Base-by-base conservation (phyloP, 169 alveolate species). In the Babesia bigemina region DNA sequence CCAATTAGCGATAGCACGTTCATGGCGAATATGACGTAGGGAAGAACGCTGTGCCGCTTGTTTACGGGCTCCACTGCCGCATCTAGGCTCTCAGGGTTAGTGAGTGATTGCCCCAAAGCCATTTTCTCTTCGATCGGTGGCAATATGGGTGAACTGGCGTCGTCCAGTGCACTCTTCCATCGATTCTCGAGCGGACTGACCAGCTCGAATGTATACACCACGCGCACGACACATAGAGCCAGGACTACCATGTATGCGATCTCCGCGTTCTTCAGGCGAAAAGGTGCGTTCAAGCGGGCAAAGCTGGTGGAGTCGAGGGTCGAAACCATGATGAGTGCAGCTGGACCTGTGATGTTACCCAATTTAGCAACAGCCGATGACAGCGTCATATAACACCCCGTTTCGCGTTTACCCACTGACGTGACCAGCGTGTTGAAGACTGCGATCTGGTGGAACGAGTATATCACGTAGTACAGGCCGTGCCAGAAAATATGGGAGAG, bases 1-100 rank as follows among this genome's bases (percentile, higher is more conserved):
- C 87, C 87, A 36, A 79, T 52, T 11, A 74, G 73, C 8, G 83
- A 59, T 36, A 79, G 33, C 7, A 57, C 39, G 69, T 79, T 79
- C 47, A 33, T 63, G 26, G 63, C 49, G 61, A 79, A 59, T n/a
- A 79, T 71, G 59, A 67, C 60, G 52, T 65, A 70, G 11, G 87
- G 87, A 10, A 79, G 56, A 19, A 53, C 29, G 39, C 49, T 21
- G 45, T 79, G 56, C 21, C 76, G 14, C 24, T 67, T 57, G 50
- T 67, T 67, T 19, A 48, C 26, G 0, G 33, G 14, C 0, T 67
- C 39, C 26, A 7, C n/a, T 1, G 9, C 39, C 19, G 14, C 0
- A 4, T 67, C 76, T 22, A 29, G 7, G 22, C 4, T 39, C 8
- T 67, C 76, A 12, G 39, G 56, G 16, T 9, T 45, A 12, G 50